phyloP scores from a whole-genome alignment of 2,329 filamentous ascomycete species.

The Endoconidiophora polonica region DNA sequence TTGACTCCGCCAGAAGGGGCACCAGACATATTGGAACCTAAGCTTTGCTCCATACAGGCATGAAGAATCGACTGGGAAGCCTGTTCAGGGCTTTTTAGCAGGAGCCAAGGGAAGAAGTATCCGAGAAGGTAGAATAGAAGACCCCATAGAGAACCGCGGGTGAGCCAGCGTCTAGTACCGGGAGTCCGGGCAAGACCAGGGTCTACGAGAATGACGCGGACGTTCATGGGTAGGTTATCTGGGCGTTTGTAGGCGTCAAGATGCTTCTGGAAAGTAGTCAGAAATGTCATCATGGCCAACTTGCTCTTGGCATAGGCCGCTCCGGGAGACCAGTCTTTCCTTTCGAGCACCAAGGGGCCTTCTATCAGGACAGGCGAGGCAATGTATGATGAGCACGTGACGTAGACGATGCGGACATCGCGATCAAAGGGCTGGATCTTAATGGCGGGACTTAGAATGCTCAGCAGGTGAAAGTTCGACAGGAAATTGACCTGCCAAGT shows the following conservation, averaged over 20 bases:
- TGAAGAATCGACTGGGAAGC: conserved; percentile 77
- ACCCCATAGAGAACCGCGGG: conserved; percentile 67
- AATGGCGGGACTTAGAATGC: conserved; percentile 78
- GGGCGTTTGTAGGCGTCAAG: conserved; percentile 69
- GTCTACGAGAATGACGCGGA: conserved; percentile 72
- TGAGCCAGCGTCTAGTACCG: conserved; percentile 74
- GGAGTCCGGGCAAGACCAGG: conserved; percentile 74
- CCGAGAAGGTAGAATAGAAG: conserved; percentile 58
- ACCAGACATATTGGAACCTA: conserved; percentile 26
- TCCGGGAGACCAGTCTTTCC: conserved; percentile 36
- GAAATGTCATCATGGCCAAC: conserved; percentile 79
- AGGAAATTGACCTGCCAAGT: conserved; percentile 94
- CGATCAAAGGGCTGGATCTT: conserved; percentile 84
- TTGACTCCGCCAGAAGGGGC: conserved; percentile 44
- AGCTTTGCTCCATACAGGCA: conserved; percentile 65
- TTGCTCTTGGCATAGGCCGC: conserved; percentile 48
- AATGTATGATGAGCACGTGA: conserved; percentile 81
- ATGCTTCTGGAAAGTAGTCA: conserved; percentile 81
- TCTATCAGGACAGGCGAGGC: conserved; percentile 50
- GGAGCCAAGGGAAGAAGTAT: conserved; percentile 71
- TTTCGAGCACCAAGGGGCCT: conserved; percentile 22
- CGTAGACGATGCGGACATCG: conserved; percentile 75
- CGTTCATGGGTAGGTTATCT: conserved; percentile 65
- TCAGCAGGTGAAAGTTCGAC: conserved; percentile 85
- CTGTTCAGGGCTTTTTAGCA: conserved; percentile 69